These are phyloP conservation scores for Narthecium ossifragum DNA, from an alignment of 106 monocot species.

Conservation along the genomic window DNA sequence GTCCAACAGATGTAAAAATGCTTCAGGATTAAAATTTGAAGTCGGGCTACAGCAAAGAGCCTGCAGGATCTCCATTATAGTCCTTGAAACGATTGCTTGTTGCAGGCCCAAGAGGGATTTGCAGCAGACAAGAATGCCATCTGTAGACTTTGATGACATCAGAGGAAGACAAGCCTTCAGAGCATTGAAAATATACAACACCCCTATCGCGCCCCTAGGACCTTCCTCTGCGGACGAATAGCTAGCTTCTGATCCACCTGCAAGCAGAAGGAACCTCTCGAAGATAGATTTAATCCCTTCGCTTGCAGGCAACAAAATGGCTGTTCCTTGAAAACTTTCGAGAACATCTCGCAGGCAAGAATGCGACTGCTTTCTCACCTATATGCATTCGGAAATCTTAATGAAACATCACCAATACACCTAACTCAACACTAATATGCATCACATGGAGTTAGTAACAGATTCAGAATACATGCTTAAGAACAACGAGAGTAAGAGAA, in stretches of 20 bases:
- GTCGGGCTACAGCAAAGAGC: slow-evolving; percentile 43
- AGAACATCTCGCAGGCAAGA: slow-evolving; percentile 50
- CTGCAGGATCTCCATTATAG: slow-evolving; percentile 70
- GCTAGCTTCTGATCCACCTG: slow-evolving; percentile 57
- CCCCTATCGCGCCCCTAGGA: slow-evolving; percentile 62
- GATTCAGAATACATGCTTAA: not conserved
- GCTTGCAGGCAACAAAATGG: slow-evolving; percentile 50
- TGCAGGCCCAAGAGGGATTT: slow-evolving; percentile 46
- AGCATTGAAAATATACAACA: slow-evolving; percentile 55
- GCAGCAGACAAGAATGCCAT: slow-evolving; percentile 48
- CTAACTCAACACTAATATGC: not conserved
- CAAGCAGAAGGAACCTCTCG: slow-evolving; percentile 74
- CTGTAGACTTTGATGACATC: slow-evolving; percentile 47
- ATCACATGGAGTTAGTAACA: not conserved
- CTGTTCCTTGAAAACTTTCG: slow-evolving; percentile 53
- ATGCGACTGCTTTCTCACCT: slow-evolving; percentile 80
- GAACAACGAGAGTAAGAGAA: not conserved
- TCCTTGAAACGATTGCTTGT: slow-evolving; percentile 66
- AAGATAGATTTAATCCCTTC: slow-evolving; percentile 59
- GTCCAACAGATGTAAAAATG: slow-evolving; percentile 58
- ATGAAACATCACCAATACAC: too few species aligned
- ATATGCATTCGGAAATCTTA: too few species aligned
- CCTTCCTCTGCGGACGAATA: slow-evolving; percentile 20
- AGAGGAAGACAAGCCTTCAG: slow-evolving; percentile 62
- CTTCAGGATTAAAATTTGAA: slow-evolving; percentile 42